Percentiles rank a stretch among this genome's conserved stretches.
Evolutionary conservation across 495 filamentous ascomycete genomes (phyloP).

Genomic region (Monascus purpureus): DNA sequence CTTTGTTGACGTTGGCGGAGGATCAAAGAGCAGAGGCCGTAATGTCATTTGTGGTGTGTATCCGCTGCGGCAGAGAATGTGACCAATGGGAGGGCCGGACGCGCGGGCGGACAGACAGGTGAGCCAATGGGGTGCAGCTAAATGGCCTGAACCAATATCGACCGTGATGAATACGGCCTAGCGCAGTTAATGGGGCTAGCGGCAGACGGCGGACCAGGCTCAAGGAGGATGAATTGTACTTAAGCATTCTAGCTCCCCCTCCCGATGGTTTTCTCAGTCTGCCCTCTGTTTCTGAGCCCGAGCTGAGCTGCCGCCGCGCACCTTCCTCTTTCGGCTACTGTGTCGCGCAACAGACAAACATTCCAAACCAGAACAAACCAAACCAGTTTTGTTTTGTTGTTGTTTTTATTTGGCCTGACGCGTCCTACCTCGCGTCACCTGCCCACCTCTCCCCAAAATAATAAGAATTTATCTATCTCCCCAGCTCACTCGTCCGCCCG

Average conservation of each 20-base stretch:
- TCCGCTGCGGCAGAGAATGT: too few species aligned
- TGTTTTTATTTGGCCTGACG: slow-evolving; percentile 16
- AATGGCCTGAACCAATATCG: slow-evolving; percentile 22
- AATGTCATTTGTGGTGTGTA: too few species aligned
- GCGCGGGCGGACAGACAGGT: too few species aligned
- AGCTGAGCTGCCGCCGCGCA: slow-evolving; percentile 13
- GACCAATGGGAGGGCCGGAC: too few species aligned
- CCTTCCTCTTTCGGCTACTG: slow-evolving; percentile 8
- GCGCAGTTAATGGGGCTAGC: slow-evolving; percentile 28
- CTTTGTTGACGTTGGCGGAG: too few species aligned
- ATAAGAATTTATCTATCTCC: slow-evolving; percentile 7
- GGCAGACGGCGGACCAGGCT: slow-evolving; percentile 20
- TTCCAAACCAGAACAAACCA: too few species aligned
- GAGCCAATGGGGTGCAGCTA: slow-evolving; percentile 21
- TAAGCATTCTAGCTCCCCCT: slow-evolving; percentile 38
- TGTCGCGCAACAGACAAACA: neutral
- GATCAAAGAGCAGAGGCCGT: too few species aligned
- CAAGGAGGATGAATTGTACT: slow-evolving; percentile 32
- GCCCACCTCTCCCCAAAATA: slow-evolving; percentile 1
- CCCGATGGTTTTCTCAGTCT: slow-evolving; percentile 25
- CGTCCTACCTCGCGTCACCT: slow-evolving; percentile 10
- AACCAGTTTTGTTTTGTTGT: neutral
- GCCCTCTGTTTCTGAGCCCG: slow-evolving; percentile 19
- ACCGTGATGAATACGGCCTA: slow-evolving; percentile 22
- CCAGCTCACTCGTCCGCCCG: neutral